Evolutionary conservation across 176 grass and related monocot genomes (phyloP), one percentile per base, ranked within the genome.

Genomic region (Rhynchospora pubera): DNA sequence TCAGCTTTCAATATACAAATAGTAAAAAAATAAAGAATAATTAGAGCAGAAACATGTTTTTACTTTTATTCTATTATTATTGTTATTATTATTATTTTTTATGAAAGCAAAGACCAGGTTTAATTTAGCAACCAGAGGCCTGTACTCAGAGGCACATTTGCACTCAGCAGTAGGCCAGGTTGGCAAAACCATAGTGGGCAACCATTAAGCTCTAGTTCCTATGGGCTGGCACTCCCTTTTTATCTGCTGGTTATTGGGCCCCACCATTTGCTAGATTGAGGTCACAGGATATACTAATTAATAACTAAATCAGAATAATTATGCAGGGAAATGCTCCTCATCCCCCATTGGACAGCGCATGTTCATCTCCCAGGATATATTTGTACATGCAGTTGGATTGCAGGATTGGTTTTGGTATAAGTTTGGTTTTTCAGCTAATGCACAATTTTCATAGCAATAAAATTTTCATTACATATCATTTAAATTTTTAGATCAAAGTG

Each of bases 201-300:
- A 83, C 85, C 85, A 90, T 61, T 85, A 85, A 77, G 65, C 74
- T 86, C 82, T 85, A 44, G 86, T 84, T 84, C 74, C 75, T 57
- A 72, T 84, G 64, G 24, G 91, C 90, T 93, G 90, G 82, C 83
- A 87, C 79, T 48, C 58, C 32, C 45, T 45, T 83, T 91, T 78
- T 80, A 86, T 66, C 83, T 58, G 70, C 83, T 78, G 63, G 62
- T 83, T 28, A 51, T 2, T 65, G 68, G 84, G 79, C 19, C 88
- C 65, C 87, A 89, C 87, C 84, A 60, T 52, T 62, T 61, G 22
- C 47, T 28, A 76, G 72, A 76, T 55, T 55, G 65, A 76, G 72
- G 55, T 76, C 72, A 51, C 24, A 76, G 72, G 71, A 76, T 76
- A 55, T 76, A 76, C 48, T 76, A 76, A 75, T 32, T 32, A 53